Percentiles rank a stretch among this genome's conserved stretches.
These are phyloP conservation scores for Kentomonas sorsogonicus DNA, from an alignment of 208 protist genomes.

Conservation along the genomic window DNA sequence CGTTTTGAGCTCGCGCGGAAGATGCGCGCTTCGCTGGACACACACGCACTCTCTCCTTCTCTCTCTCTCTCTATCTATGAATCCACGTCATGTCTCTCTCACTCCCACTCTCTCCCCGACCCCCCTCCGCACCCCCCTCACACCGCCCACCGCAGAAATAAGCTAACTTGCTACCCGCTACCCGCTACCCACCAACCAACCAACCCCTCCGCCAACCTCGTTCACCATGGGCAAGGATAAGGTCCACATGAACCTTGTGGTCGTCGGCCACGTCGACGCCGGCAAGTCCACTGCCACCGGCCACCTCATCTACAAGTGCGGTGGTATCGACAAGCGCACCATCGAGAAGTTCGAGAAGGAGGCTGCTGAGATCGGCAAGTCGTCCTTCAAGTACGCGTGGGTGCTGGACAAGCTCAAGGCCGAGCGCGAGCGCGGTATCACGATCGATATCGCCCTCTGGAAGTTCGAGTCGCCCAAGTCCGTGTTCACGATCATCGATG, in stretches of 20 bases:
- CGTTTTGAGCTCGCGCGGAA: too few relatives aligned
- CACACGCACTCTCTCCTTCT: too few relatives aligned
- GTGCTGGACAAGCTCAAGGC: conserved; percentile 90
- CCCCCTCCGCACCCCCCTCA: too few relatives aligned
- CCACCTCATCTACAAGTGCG: conserved; percentile 87
- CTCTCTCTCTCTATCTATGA: too few relatives aligned
- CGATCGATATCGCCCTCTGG: conserved; percentile 89
- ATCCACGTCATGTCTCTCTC: too few relatives aligned
- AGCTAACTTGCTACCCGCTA: too few relatives aligned
- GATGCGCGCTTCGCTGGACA: too few relatives aligned
- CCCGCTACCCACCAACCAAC: conserved; percentile 1
- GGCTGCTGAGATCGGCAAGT: conserved; percentile 84
- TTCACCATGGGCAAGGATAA: conserved; percentile 52
- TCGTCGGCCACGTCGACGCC: conserved; percentile 14
- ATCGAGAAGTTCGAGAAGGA: conserved; percentile 90
- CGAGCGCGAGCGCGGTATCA: conserved; percentile 90
- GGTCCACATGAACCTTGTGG: conserved; percentile 37
- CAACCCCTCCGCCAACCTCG: too few relatives aligned
- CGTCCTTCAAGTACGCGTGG: conserved; percentile 92
- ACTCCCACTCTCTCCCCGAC: too few relatives aligned
- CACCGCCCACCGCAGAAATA: too few relatives aligned
- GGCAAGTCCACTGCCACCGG: conserved; percentile 89
- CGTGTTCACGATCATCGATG: conserved; percentile 91
- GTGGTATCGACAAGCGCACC: conserved; percentile 84
- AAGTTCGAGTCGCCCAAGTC: conserved; percentile 88